A percentile compares a stretch with the other conserved stretches of the same genome.
Conservation (phyloP, 495 filamentous ascomycete species). For the Paragyromitra xinjiangensis region DNA sequence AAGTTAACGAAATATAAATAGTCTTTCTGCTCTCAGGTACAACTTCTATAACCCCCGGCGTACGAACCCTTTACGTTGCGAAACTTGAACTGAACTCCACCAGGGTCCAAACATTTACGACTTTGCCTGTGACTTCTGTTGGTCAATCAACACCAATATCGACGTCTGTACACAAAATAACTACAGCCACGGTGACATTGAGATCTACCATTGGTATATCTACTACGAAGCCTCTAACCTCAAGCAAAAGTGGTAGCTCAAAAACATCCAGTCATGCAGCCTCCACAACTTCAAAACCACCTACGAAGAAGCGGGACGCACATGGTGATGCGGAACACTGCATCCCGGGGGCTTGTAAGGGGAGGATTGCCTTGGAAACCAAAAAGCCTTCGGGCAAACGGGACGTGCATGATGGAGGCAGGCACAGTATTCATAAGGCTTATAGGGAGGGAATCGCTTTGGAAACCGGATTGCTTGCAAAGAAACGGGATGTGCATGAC, state of each 20-base stretch:
- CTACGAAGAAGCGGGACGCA: background rate
- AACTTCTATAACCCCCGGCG: constrained; percentile 32
- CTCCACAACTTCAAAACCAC: background rate
- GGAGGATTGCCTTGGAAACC: background rate
- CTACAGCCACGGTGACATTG: background rate
- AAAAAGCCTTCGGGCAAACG: background rate
- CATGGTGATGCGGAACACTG: too few relatives aligned
- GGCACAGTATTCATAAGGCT: background rate
- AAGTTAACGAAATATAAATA: constrained; percentile 18
- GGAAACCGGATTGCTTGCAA: background rate
- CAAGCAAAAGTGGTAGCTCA: background rate
- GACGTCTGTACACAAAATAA: background rate
- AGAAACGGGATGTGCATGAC: background rate
- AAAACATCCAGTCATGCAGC: background rate
- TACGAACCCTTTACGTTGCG: constrained; percentile 35
- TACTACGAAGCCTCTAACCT: background rate
- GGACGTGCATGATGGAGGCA: background rate
- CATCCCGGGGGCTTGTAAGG: background rate
- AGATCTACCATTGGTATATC: background rate
- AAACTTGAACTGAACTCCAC: constrained; percentile 48
- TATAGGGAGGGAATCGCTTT: background rate
- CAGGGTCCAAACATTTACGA: constrained; percentile 7
- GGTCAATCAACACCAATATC: background rate
- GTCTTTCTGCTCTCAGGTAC: constrained; percentile 49
- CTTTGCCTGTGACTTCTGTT: background rate